Base-by-base conservation (phyloP, 768 basidiomycete species). In the Macrolepiota dolichaula region DNA sequence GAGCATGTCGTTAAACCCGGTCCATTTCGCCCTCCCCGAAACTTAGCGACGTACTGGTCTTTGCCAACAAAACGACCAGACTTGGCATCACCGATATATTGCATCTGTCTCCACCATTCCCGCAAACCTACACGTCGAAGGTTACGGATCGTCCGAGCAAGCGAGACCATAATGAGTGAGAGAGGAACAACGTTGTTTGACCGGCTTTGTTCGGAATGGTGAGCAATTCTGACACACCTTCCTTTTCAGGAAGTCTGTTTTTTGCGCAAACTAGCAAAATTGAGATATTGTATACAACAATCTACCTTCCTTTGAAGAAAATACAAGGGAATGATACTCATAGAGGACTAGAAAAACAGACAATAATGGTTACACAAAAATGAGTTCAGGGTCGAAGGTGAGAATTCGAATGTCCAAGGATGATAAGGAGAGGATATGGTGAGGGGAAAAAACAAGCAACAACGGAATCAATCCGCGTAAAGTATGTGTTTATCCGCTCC, bases 51-150 rank as follows among this genome's bases (percentile, higher is more conserved):
- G 65, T 68, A 97, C 94, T 89, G 88, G 80, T 96, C 94, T 51
- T 77, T 79, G 52, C 94, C 94, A 40, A 91, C 76, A 55, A 82
- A 80, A 65, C 79, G 79, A 11, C 96, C 96, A 11, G 83, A 86
- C 75, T 98, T 98, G 59, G 92, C 93, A 68, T 98, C 96, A 42
- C 94, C 91, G 62, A 97, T 96, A 71, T 96, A 94, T 69, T 94
- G 89, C 84, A 94, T 77, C 70, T 94, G 89, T 66, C 86, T 85
- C 87, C 89, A 94, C 92, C 92, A 97, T 76, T 94, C 89, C 65
- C 83, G 81, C 50, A 93, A 70, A 17, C 94, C 95, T 19, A 85
- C 88, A 51, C 86, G 83, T 59, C 84, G 86, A 47, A 93, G 80
- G 68, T 80, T 89, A 64, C 92, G 87, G 66, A 96, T 73, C 37